Conservation (phyloP, 495 filamentous ascomycete genomes). For the Hyaloscypha variabilis region DNA sequence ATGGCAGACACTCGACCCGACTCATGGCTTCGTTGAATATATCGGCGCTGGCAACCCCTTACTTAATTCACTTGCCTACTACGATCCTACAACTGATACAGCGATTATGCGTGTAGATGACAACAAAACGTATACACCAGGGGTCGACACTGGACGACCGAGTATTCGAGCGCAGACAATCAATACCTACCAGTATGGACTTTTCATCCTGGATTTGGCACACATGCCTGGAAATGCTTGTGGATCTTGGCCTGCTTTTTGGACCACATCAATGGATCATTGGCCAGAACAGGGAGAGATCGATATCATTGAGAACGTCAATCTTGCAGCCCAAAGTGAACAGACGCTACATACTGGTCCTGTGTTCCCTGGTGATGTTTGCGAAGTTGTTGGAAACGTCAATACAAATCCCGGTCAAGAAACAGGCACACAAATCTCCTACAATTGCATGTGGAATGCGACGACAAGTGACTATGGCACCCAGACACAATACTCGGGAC, state of each 20-base stretch:
- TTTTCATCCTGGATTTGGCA: conserved; percentile 71
- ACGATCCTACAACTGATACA: conserved; percentile 42
- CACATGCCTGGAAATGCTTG: conserved; percentile 75
- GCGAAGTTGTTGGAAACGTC: neutral
- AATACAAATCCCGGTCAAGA: neutral
- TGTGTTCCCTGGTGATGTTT: neutral
- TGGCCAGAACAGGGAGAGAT: conserved; percentile 86
- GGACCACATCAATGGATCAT: conserved; percentile 29
- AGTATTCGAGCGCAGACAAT: conserved; percentile 71
- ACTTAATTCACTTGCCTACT: conserved; percentile 34
- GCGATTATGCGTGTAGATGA: conserved; percentile 31
- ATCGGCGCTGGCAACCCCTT: neutral
- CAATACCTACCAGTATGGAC: conserved; percentile 63
- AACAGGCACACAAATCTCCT: neutral
- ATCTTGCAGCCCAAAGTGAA: neutral
- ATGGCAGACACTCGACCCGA: conserved; percentile 36
- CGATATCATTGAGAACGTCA: conserved; percentile 75
- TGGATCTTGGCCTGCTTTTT: conserved; percentile 58
- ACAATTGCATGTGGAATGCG: conserved; percentile 18
- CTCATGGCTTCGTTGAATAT: conserved; percentile 62
- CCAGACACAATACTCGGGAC: conserved; percentile 40
- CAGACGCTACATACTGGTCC: conserved; percentile 10
- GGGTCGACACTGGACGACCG: conserved; percentile 50
- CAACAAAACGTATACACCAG: neutral
- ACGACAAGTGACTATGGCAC: conserved; percentile 41